These are phyloP conservation scores for Cadophora luteo-olivacea DNA, from an alignment of 2,329 filamentous ascomycete genomes.

Conservation along the genomic window DNA sequence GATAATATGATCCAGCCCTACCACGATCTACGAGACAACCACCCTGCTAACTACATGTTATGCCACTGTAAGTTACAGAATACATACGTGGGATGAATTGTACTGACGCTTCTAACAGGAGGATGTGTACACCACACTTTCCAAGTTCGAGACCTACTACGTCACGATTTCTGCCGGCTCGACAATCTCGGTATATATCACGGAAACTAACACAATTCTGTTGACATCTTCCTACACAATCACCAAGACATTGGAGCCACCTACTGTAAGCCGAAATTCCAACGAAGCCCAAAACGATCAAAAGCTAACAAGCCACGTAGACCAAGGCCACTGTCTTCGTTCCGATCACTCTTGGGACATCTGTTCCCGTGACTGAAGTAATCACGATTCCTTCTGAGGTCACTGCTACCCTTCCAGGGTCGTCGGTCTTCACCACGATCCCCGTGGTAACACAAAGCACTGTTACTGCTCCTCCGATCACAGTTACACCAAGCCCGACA, in stretches of 20 bases:
- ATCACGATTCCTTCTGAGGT: conserved; percentile 38
- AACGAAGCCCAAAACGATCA: background rate
- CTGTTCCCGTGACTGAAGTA: conserved; percentile 32
- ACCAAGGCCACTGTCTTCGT: conserved; percentile 36
- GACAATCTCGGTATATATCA: conserved; percentile 51
- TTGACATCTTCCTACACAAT: conserved; percentile 46
- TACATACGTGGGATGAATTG: background rate
- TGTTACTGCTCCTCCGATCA: conserved; percentile 22
- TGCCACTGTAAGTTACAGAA: conserved; percentile 9
- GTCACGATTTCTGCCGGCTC: conserved; percentile 52
- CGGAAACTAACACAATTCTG: conserved; percentile 51
- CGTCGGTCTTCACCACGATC: conserved; percentile 26
- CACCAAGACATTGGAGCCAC: conserved; percentile 36
- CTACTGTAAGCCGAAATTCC: conserved; percentile 25
- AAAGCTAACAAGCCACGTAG: background rate
- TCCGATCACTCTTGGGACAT: conserved; percentile 36
- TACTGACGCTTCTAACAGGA: background rate
- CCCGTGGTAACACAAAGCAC: conserved; percentile 22
- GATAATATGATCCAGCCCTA: conserved; percentile 1
- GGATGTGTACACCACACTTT: conserved; percentile 20
- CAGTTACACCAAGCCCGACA: conserved; percentile 22
- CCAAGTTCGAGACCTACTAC: conserved; percentile 44
- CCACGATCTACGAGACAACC: conserved; percentile 15
- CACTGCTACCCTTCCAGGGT: conserved; percentile 31
- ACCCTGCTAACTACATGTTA: conserved; percentile 18